Conservation (phyloP, 352 stramenopile genomes). For the Globisporangium sylvaticum region DNA sequence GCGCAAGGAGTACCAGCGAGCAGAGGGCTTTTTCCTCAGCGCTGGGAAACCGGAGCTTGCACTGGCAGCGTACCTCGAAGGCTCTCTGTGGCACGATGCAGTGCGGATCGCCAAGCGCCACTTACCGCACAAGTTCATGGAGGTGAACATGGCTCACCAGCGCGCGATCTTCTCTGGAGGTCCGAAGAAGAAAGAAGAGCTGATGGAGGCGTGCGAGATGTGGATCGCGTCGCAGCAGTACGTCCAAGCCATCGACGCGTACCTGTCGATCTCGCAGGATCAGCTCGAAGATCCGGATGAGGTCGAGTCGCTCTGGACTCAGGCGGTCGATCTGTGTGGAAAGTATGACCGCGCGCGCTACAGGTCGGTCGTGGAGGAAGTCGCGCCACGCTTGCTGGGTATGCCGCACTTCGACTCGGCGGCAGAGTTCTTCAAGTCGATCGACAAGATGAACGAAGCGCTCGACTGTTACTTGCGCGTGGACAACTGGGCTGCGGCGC, state of each 20-base stretch:
- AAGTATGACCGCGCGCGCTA: constrained; percentile 87
- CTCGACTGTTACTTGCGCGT: constrained; percentile 82
- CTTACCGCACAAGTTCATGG: constrained; percentile 89
- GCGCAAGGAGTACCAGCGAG: constrained; percentile 75
- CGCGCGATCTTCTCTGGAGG: constrained; percentile 73
- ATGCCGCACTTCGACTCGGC: constrained; percentile 86
- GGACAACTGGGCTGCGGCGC: constrained; percentile 71
- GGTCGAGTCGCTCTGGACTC: constrained; percentile 86
- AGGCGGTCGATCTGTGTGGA: constrained; percentile 85
- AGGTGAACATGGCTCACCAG: constrained; percentile 88
- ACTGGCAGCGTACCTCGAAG: constrained; percentile 84
- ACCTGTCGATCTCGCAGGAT: constrained; percentile 78
- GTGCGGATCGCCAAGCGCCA: constrained; percentile 88
- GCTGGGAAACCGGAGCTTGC: constrained; percentile 90
- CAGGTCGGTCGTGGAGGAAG: constrained; percentile 87
- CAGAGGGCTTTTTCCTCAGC: constrained; percentile 90
- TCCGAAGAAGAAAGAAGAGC: constrained; percentile 73
- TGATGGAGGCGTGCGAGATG: constrained; percentile 83
- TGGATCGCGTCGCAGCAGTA: constrained; percentile 89
- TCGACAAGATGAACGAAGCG: constrained; percentile 91
- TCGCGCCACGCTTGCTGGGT: constrained; percentile 75
- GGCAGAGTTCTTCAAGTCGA: constrained; percentile 85
- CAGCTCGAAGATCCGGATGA: constrained; percentile 61
- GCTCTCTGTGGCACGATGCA: constrained; percentile 85
- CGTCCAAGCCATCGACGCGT: constrained; percentile 90